Evolutionary conservation across 2,329 filamentous ascomycete species (phyloP).

Genomic region (Fusarium sp.): DNA sequence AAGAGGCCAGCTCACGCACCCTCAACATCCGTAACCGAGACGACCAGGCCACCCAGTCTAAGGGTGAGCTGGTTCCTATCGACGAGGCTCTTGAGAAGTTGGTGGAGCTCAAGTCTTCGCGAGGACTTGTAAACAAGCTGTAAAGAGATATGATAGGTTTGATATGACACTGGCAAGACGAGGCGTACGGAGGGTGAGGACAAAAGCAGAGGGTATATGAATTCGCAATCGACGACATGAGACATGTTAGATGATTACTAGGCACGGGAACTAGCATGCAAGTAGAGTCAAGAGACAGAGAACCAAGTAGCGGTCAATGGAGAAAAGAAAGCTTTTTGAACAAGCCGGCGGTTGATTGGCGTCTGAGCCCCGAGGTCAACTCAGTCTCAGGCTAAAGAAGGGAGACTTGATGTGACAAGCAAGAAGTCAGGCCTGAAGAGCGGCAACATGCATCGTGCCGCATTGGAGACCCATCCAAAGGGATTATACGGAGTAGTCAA

Average conservation of each 20-base stretch:
- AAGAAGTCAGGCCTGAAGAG: not conserved
- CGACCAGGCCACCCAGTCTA: constrained; percentile 71
- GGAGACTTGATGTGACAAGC: constrained; percentile 21
- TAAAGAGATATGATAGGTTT: constrained; percentile 37
- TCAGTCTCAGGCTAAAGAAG: constrained; percentile 7
- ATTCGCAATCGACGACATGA: constrained; percentile 38
- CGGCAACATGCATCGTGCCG: constrained; percentile 10
- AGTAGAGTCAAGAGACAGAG: constrained; percentile 19
- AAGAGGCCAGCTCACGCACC: constrained; percentile 70
- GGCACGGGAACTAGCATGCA: constrained; percentile 23
- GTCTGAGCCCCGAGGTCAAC: constrained; percentile 8
- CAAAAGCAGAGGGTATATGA: constrained; percentile 41
- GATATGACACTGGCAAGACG: constrained; percentile 12
- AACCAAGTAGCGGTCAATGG: constrained; percentile 39
- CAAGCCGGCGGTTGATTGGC: constrained; percentile 8
- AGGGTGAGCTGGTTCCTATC: constrained; percentile 70
- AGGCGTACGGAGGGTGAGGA: constrained; percentile 26
- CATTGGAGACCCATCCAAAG: constrained; percentile 7
- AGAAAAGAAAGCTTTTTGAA: constrained; percentile 23
- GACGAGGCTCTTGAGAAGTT: constrained; percentile 70
- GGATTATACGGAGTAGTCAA: not conserved
- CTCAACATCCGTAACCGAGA: constrained; percentile 75
- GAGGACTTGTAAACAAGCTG: constrained; percentile 55
- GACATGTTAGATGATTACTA: constrained; percentile 34
- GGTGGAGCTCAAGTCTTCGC: constrained; percentile 64